Evolutionary conservation across 2,329 filamentous ascomycete genomes (phyloP), one percentile per base, ranked within the genome.

Genomic region (Colletotrichum sp.): DNA sequence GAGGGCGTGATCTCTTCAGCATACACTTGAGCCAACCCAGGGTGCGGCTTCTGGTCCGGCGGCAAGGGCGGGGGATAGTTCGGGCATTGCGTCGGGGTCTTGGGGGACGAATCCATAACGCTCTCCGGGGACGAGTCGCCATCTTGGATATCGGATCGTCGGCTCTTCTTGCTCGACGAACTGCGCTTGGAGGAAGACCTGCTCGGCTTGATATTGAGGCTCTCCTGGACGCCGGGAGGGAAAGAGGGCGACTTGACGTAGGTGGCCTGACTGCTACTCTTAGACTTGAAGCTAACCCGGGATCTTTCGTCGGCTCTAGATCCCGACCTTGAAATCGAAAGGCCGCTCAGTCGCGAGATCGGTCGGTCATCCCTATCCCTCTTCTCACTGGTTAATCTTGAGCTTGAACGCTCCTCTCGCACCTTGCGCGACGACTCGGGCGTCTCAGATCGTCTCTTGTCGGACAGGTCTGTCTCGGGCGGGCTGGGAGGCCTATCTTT

Each of bases 401-500:
- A 89, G 77, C 81, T 87, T 68, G 84, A 83, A 77, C 82, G 84
- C 73, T 81, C 80, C 65, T 82, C 77, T 79, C 78, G 77, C 55
- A 63, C 36, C 54, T 76, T 80, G 8, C 75, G 59, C 16, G 79
- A 79, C 38, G 70, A 70, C 6, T 73, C 75, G n/a, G 81, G 78
- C 9, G 79, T 81, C 16, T 76, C 80, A 7, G 80, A 78, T 21
- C 75, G 76, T 74, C 80, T 85, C 43, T 86, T 84, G 63, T 84
- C 86, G 4, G 89, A 89, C 21, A 92, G 76, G 72, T 92, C 91
- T 6, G 91, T 93, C 76, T 92, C 91, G 3, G 91, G 91, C 2
- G 91, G 91, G 68, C 89, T 93, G 4, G 90, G 90, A n/a, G 91
- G 88, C 76, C 90, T 84, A 58, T 81, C 86, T 81, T 82, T 88